Conservation (phyloP, 371 early-diverging fungal genomes). For the Mucor velutinosus region DNA sequence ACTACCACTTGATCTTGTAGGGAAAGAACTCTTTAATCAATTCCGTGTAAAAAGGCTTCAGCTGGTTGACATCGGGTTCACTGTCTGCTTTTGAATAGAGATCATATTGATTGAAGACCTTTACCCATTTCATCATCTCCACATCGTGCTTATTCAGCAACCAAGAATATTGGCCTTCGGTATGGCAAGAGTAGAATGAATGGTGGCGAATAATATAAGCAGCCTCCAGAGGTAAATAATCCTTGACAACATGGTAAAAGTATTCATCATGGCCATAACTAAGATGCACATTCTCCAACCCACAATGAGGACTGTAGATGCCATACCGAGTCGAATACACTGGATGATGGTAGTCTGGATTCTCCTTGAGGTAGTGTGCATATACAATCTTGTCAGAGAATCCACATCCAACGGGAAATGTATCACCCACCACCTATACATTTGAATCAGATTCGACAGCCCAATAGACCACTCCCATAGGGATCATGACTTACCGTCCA, state of each 20-base stretch:
- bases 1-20: slow-evolving; percentile 51
- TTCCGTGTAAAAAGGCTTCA: slow-evolving; percentile 52
- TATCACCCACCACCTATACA: slow-evolving; percentile 43
- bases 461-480: not conserved
- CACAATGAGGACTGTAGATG: slow-evolving; percentile 58
- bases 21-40: slow-evolving; percentile 60
- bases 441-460: not conserved
- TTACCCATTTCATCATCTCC: slow-evolving; percentile 54
- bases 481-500: slow-evolving; percentile 46
- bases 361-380: slow-evolving; percentile 37
- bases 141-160: slow-evolving; percentile 51
- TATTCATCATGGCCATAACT: slow-evolving; percentile 68
- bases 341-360: slow-evolving; percentile 46
- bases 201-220: slow-evolving; percentile 57
- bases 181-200: slow-evolving; percentile 62
- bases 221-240: slow-evolving; percentile 54
- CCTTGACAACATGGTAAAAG: slow-evolving; percentile 54
- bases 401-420: slow-evolving; percentile 56
- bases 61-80: slow-evolving; percentile 32
- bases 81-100: slow-evolving; percentile 57
- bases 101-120: slow-evolving; percentile 60
- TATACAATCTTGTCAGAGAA: slow-evolving; percentile 53
- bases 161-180: slow-evolving; percentile 48
- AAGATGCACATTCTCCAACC: slow-evolving; percentile 52
- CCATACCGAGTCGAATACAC: slow-evolving; percentile 47